Base-by-base conservation (phyloP, 129 eudicot species). In the Cynara cardunculus region DNA sequence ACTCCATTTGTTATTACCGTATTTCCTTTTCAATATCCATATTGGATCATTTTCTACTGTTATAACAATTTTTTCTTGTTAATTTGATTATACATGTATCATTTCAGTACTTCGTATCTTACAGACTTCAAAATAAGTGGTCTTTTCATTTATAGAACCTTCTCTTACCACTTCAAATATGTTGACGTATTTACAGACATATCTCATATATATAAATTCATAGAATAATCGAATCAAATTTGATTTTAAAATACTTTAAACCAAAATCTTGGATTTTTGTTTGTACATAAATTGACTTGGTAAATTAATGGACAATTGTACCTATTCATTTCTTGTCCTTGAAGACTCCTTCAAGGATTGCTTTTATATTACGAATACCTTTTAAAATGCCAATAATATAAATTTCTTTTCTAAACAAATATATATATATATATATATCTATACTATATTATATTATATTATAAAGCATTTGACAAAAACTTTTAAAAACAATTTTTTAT, bases 311-410 rank as follows among this genome's bases (percentile, higher is more conserved):
- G 59, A 27, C 69, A 24, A 74, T 65, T 81, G 75, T 74, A 81
- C 80, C 72, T 41, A 73, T 74, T 35, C 4, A 3, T 44, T 66
- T 81, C 75, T 81, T 74, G 80, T 74, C 75, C 67, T 19, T 66
- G 74, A 21, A 2, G 80, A 81, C 80, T 74, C 8, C 75, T 81
- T 81, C 84, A 81, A 73, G 73, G 84, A 81, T 81, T 81, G 74
- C 84, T 73, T 81, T 65, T 66, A 25, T 53, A 61, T 80, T 62
- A 66, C 37, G 61, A 16, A 24, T 81, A 16, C 53, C 78, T 61
- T 22, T 67, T 26, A 2, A 35, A 10, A 41, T 80, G 25, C 28
- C 46, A 67, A 78, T 0, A 67, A 16, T 19, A 14, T 28, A 5
- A 41, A 73, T 26, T 69, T 69, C 28, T 5, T 69, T 24, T n/a